phyloP scores from a whole-genome alignment of 768 basidiomycete species.

The Pulveroboletus sp. region DNA sequence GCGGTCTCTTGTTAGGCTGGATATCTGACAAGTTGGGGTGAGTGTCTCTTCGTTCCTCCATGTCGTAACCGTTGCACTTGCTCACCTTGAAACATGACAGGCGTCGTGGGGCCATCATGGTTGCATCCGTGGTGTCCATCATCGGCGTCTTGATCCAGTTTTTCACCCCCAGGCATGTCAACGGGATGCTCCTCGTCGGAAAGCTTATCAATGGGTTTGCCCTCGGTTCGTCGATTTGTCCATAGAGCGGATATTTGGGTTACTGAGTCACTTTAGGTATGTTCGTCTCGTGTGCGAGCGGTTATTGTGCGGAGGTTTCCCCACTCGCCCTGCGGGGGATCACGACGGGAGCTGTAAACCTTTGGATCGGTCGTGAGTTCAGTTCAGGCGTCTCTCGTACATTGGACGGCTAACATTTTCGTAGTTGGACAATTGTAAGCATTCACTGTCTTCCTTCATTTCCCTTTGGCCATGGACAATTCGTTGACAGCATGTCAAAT shows the following conservation, averaged over 20 bases:
- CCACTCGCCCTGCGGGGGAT: slow-evolving; percentile 26
- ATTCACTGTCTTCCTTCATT: no score
- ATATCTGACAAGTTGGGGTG: slow-evolving; percentile 22
- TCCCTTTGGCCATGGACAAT: not conserved
- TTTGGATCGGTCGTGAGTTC: slow-evolving; percentile 24
- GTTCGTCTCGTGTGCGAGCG: slow-evolving; percentile 23
- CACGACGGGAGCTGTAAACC: slow-evolving; percentile 24
- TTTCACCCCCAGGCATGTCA: slow-evolving; percentile 19
- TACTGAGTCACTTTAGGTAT: slow-evolving; percentile 7
- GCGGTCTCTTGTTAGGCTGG: slow-evolving; percentile 24
- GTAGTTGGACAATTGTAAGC: slow-evolving; percentile 25
- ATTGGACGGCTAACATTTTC: not conserved
- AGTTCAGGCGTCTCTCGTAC: not conserved
- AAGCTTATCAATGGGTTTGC: slow-evolving; percentile 27
- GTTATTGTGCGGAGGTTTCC: slow-evolving; percentile 28
- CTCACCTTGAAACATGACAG: slow-evolving; percentile 2
- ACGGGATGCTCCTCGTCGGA: slow-evolving; percentile 23
- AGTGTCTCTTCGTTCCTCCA: not conserved
- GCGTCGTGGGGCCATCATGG: slow-evolving; percentile 22
- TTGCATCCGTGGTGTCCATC: slow-evolving; percentile 22
- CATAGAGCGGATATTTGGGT: not conserved
- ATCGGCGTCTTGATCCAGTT: slow-evolving; percentile 25
- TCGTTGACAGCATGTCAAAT: slow-evolving; percentile 18
- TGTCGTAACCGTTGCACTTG: not conserved
- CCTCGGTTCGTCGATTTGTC: slow-evolving; percentile 11